A percentile compares a stretch with the other conserved stretches of the same genome.
phyloP scores from a whole-genome alignment of 2,329 filamentous ascomycete genomes.

The Beauveria asiatica region DNA sequence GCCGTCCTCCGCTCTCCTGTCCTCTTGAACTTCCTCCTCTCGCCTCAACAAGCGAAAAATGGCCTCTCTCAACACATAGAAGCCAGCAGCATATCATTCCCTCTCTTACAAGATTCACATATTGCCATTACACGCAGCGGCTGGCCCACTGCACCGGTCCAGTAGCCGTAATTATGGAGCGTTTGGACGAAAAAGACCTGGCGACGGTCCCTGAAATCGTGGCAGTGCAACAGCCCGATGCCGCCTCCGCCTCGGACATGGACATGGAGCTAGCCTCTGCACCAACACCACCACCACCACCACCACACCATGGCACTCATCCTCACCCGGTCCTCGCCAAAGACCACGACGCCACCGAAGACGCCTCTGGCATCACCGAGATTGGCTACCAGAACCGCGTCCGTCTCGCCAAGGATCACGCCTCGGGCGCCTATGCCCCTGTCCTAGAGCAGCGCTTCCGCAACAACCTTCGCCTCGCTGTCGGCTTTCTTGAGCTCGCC shows the following conservation, averaged over 20 bases:
- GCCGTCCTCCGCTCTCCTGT: background rate
- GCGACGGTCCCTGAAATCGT: constrained; percentile 9
- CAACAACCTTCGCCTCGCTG: constrained; percentile 23
- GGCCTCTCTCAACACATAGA: background rate
- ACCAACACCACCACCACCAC: background rate
- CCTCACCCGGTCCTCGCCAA: background rate
- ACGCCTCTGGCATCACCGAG: background rate
- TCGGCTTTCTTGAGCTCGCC: constrained; percentile 45
- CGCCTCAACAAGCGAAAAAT: background rate
- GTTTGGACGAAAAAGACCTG: constrained; percentile 1
- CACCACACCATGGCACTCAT: background rate
- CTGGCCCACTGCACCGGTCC: constrained; percentile 3
- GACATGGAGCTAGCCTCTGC: background rate
- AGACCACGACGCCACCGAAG: background rate
- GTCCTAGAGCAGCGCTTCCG: constrained; percentile 15
- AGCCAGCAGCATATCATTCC: background rate
- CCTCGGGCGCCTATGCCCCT: constrained; percentile 1
- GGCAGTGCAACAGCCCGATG: constrained; percentile 9
- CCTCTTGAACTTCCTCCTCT: background rate
- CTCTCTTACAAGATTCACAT: background rate
- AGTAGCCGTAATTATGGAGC: constrained; percentile 8
- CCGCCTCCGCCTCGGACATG: background rate
- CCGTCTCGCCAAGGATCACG: constrained; percentile 1
- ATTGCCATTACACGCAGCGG: background rate
- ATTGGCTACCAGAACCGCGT: background rate